Conservation (phyloP, 140 eudicot species). For the Cichorium intybus region DNA sequence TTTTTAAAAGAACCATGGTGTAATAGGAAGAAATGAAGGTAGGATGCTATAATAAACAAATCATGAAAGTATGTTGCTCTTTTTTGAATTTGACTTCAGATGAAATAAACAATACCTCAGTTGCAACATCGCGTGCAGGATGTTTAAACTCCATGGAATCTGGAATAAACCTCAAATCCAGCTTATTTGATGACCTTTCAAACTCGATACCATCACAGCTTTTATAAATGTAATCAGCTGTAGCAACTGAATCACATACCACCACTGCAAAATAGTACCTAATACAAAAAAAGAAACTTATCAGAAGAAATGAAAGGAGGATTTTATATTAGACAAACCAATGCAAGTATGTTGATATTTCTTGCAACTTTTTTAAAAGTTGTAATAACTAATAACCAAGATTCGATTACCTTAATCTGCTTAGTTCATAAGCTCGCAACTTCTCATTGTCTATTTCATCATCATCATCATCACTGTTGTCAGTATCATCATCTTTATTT, state of each 20-base stretch:
- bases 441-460: conserved; percentile 55
- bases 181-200: conserved; percentile 82
- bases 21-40: neutral
- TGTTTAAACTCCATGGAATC: conserved; percentile 84
- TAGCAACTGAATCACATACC: conserved; percentile 86
- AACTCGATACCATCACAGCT: conserved; percentile 92
- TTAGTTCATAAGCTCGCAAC: conserved; percentile 80
- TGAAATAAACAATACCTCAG: conserved; percentile 50
- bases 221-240: conserved; percentile 87
- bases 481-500: conserved; percentile 32
- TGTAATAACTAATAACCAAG: neutral
- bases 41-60: no score
- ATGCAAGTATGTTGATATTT: no score
- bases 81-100: neutral
- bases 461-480: conserved; percentile 46
- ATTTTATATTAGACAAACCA: no score
- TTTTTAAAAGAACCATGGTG: neutral
- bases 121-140: conserved; percentile 89
- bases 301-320: neutral
- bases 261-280: conserved; percentile 96
- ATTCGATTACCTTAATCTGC: conserved; percentile 67
- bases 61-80: neutral
- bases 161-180: conserved; percentile 95
- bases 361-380: neutral
- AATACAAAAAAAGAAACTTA: neutral